Evolutionary conservation across 148 eudicot genomes (phyloP).

Genomic region (Rhododendron vialii): DNA sequence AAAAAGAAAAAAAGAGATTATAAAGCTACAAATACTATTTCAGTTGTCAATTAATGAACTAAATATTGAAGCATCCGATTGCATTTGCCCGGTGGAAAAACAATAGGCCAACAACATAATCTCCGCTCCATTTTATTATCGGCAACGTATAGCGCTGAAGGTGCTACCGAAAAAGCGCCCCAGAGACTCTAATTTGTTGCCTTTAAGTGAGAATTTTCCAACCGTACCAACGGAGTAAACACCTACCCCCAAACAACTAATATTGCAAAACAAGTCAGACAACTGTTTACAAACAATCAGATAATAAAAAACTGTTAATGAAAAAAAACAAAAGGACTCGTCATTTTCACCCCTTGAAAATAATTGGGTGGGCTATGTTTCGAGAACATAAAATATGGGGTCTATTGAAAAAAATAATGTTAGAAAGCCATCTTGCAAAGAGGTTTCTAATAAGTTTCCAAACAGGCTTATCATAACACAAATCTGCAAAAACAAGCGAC

Average conservation of each 20-base stretch:
- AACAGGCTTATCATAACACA: background rate
- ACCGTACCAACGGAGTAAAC: background rate
- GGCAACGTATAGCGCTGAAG: slow-evolving; percentile 32
- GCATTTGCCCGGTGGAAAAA: slow-evolving; percentile 1
- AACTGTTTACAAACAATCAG: background rate
- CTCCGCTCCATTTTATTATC: slow-evolving; percentile 11
- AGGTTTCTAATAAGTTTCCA: background rate
- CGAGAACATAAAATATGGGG: background rate
- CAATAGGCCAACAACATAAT: slow-evolving; percentile 18
- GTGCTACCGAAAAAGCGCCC: slow-evolving; percentile 7
- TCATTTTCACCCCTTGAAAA: background rate
- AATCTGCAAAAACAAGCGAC: background rate
- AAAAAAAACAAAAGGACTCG: background rate
- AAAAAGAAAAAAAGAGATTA: too few species aligned
- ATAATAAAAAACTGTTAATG: background rate
- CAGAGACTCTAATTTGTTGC: slow-evolving; percentile 36
- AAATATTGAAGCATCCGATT: slow-evolving; percentile 18
- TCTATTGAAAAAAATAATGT: background rate
- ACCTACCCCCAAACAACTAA: background rate
- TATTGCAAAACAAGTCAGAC: background rate
- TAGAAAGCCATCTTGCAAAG: background rate
- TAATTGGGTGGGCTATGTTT: too few species aligned
- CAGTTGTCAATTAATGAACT: background rate
- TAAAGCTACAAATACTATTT: background rate
- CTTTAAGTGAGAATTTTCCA: background rate